phyloP scores from a whole-genome alignment of 73 alveolate genomes.

The Paramecium caudatum region DNA sequence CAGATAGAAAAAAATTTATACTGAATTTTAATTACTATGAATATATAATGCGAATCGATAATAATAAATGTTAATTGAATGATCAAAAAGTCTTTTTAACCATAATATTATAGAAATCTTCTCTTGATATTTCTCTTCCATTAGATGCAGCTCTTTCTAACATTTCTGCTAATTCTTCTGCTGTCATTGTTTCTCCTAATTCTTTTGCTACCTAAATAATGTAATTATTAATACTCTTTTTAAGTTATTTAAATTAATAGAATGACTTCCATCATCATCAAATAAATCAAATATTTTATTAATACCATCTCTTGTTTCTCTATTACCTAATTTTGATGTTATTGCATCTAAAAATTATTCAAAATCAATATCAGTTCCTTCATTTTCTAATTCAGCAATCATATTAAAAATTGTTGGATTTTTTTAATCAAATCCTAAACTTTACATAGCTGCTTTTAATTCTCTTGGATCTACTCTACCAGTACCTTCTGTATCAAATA shows the following conservation, averaged over 20 bases:
- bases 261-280: constrained; percentile 92
- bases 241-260: constrained; percentile 88
- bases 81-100: constrained; percentile 83
- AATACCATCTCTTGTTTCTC: constrained; percentile 93
- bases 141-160: constrained; percentile 97
- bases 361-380: constrained; percentile 96
- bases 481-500: constrained; percentile 96
- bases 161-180: constrained; percentile 94
- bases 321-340: constrained; percentile 96
- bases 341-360: constrained; percentile 98
- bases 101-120: constrained; percentile 97
- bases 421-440: constrained; percentile 96
- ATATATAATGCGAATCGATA: too few relatives aligned
- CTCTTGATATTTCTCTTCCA: constrained; percentile 94
- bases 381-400: constrained; percentile 96
- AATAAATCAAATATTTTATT: constrained; percentile 92
- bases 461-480: constrained; percentile 99
- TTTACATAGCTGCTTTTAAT: constrained; percentile 98
- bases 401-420: constrained; percentile 97
- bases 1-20: too few relatives aligned
- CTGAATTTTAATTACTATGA: too few relatives aligned
- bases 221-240: constrained; percentile 78
- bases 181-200: constrained; percentile 95
- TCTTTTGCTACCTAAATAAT: constrained; percentile 84
- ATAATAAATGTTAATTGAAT: too few relatives aligned